Evolutionary conservation across 345 rosid genomes (phyloP).

Genomic region (Lepidium africanum): DNA sequence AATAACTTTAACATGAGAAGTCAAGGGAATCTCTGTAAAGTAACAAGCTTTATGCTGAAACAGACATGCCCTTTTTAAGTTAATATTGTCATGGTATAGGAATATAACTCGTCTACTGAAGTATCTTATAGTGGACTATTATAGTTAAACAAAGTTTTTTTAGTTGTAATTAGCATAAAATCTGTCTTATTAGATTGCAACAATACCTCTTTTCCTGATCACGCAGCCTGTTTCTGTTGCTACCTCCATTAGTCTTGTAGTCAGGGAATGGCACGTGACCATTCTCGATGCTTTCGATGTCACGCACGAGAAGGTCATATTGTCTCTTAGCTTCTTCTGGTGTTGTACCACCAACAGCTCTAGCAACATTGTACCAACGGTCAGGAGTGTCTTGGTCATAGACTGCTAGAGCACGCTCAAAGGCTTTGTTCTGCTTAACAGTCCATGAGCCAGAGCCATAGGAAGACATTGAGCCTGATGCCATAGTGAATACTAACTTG

Average conservation of each 20-base stretch:
- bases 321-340: slow-evolving; percentile 82
- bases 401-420: slow-evolving; percentile 84
- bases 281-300: slow-evolving; percentile 68
- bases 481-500: slow-evolving; percentile 28
- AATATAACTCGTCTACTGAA: slow-evolving; percentile 9
- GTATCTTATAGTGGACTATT: background rate
- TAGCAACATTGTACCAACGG: slow-evolving; percentile 94
- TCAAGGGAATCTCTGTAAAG: slow-evolving; percentile 31
- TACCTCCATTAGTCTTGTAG: slow-evolving; percentile 42
- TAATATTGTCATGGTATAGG: slow-evolving; percentile 7
- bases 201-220: slow-evolving; percentile 37
- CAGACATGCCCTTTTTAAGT: slow-evolving; percentile 2
- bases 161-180: background rate
- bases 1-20: slow-evolving; percentile 8
- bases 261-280: slow-evolving; percentile 82
- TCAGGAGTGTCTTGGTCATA: slow-evolving; percentile 93
- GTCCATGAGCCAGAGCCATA: slow-evolving; percentile 71
- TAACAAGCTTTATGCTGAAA: slow-evolving; percentile 22
- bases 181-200: background rate
- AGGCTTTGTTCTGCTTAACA: slow-evolving; percentile 83
- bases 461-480: slow-evolving; percentile 76
- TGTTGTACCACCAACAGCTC: slow-evolving; percentile 79
- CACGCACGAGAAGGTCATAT: slow-evolving; percentile 65
- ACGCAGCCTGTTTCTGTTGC: slow-evolving; percentile 26
- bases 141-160: slow-evolving; percentile 6